These are phyloP conservation scores for Emmonsia crescens DNA, from an alignment of 2,329 filamentous ascomycete genomes.

Conservation along the genomic window DNA sequence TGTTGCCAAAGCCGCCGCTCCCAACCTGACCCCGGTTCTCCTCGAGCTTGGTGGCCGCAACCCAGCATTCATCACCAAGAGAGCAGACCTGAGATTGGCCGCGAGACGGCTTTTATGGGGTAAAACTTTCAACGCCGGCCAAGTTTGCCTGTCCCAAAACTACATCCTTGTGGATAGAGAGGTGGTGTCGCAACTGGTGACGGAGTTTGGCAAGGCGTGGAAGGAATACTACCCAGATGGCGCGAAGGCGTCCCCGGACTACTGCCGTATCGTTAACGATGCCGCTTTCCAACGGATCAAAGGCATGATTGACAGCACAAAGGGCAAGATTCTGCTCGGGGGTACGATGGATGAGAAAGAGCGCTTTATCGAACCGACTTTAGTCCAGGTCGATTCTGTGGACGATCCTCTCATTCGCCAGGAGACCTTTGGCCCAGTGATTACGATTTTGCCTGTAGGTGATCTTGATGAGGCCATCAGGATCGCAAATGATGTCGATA, in stretches of 20 bases:
- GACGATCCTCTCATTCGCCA: constrained; percentile 69
- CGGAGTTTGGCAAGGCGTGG: constrained; percentile 59
- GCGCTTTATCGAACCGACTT: constrained; percentile 81
- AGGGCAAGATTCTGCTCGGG: constrained; percentile 77
- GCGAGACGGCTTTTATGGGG: constrained; percentile 80
- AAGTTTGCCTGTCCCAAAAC: constrained; percentile 88
- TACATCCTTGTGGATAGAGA: constrained; percentile 75
- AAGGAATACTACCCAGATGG: constrained; percentile 77
- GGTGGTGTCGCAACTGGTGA: constrained; percentile 60
- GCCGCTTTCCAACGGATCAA: constrained; percentile 73
- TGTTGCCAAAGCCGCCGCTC: constrained; percentile 78
- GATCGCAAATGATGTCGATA: constrained; percentile 68
- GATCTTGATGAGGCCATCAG: constrained; percentile 76
- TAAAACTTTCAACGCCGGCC: constrained; percentile 76
- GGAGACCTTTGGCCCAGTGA: constrained; percentile 89
- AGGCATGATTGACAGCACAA: constrained; percentile 75
- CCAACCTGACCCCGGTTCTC: constrained; percentile 74
- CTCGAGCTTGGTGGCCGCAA: constrained; percentile 88
- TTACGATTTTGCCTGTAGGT: constrained; percentile 68
- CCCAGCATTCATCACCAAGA: constrained; percentile 80
- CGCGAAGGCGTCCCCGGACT: constrained; percentile 65
- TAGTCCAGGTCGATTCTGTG: constrained; percentile 67
- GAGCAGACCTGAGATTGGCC: constrained; percentile 67
- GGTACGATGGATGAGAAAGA: constrained; percentile 70
- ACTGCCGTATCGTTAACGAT: constrained; percentile 68